Evolutionary conservation across 768 basidiomycete genomes (phyloP), one percentile per base, ranked within the genome.

Genomic region (Boletales sp.): DNA sequence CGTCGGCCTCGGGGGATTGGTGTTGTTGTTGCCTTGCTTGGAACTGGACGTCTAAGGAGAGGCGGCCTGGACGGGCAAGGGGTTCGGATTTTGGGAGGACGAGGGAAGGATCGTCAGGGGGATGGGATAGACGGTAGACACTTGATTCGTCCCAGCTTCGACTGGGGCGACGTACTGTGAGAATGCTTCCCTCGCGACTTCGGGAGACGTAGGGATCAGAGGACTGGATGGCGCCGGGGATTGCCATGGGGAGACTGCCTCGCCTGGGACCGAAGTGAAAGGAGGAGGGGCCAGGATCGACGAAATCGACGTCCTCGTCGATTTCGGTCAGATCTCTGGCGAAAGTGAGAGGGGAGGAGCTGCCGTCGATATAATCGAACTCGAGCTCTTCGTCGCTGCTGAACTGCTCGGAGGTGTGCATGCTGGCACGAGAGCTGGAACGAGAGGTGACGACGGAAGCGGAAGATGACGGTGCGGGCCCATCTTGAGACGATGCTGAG

Each of bases 211-310:
- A 59, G 30, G 65, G 54, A 10, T 64, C 56, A n/a, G 42, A 54
- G 28, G 31, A 8, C 36, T 53, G 61, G 2, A 50, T 21, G 4
- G 64, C 60, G 15, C 72, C 74, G 15, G 82, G 78, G 12, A 84
- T 83, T 37, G 75, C 73, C 69, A 84, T 78, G n/a, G 85, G 83
- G 14, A 79, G 58, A 57, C 83, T 86, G 12, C 80, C 80, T 50
- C 79, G 72, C 48, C 82, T 73, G 36, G 50, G 55, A 30, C 64
- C 58, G 1, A 38, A 46, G 37, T 51, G 8, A 30, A 59, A 28
- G 17, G 58, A 44, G 48, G 67, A 57, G 37, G 67, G 61, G 55
- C 58, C 57, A 44, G 59, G 59, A 42, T 62, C 46, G 41, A 58
- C 54, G 32, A 60, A 50, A 46, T 59, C 65, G 57, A 49, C 53